These are phyloP conservation scores for Eragrostis curvula DNA, from an alignment of 176 grass and related monocot species.

Conservation along the genomic window DNA sequence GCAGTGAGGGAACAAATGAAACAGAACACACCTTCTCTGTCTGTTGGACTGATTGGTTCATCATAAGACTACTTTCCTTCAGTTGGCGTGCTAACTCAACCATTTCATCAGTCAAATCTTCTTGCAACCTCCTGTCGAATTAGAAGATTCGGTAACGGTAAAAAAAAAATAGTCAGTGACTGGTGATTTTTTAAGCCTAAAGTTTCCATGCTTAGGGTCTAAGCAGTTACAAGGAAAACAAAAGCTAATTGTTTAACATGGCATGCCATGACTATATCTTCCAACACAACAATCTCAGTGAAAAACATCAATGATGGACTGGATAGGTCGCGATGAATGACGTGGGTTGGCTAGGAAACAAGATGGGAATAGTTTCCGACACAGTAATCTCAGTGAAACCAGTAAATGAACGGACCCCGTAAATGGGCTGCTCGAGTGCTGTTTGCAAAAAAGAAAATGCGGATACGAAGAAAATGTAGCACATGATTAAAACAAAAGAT, in stretches of 20 bases:
- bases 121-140: slow-evolving; percentile 80
- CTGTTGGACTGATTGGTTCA: slow-evolving; percentile 79
- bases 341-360: no score
- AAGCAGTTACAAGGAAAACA: background rate
- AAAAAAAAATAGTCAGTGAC: background rate
- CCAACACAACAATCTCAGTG: background rate
- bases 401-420: background rate
- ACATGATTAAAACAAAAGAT: background rate
- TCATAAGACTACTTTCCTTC: slow-evolving; percentile 80
- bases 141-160: slow-evolving; percentile 19
- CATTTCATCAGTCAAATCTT: slow-evolving; percentile 95
- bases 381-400: background rate
- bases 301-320: no score
- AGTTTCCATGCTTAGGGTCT: background rate
- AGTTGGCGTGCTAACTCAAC: slow-evolving; percentile 79
- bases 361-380: background rate
- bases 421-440: background rate
- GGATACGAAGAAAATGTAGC: background rate
- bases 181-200: background rate
- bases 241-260: background rate
- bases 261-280: no score
- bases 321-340: no score
- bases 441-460: background rate
- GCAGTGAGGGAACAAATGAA: background rate
- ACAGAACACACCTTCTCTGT: slow-evolving; percentile 69